Evolutionary conservation across 2,329 filamentous ascomycete species (phyloP).

Genomic region (Colletotrichum sansevieriae): DNA sequence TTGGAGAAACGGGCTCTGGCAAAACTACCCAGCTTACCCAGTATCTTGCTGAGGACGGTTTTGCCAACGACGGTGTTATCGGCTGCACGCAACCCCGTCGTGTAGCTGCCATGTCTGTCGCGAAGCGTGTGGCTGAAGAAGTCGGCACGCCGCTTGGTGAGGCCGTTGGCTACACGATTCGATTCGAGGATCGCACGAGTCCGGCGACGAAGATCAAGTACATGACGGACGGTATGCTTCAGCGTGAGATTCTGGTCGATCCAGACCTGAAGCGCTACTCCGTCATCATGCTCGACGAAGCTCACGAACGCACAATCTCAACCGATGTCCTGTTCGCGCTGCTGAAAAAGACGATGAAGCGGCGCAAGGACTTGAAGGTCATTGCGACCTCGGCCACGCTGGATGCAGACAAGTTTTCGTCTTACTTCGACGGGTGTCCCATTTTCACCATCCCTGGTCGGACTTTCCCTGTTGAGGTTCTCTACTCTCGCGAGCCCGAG

Average conservation of each 20-base stretch:
- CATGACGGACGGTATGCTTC: constrained; percentile 99
- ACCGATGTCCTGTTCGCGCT: constrained; percentile 96
- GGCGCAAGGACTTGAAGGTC: constrained; percentile 88
- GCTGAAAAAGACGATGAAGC: constrained; percentile 91
- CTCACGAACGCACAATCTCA: constrained; percentile 95
- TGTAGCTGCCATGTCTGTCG: constrained; percentile 97
- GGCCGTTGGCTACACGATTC: constrained; percentile 96
- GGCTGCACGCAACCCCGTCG: constrained; percentile 97
- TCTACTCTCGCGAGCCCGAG: constrained; percentile 95
- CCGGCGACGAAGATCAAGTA: constrained; percentile 96
- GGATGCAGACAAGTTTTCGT: constrained; percentile 96
- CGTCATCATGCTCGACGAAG: constrained; percentile 98
- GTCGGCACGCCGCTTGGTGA: constrained; percentile 91
- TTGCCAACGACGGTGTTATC: constrained; percentile 87
- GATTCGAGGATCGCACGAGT: constrained; percentile 94
- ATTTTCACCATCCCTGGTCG: constrained; percentile 97
- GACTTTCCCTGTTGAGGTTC: constrained; percentile 94
- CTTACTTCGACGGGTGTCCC: constrained; percentile 95
- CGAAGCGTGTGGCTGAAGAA: constrained; percentile 96
- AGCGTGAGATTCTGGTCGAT: constrained; percentile 94
- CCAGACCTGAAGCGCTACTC: constrained; percentile 91
- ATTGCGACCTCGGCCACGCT: constrained; percentile 98
- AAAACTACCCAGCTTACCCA: constrained; percentile 98
- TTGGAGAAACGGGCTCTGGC: constrained; percentile 96
- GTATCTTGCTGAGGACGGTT: constrained; percentile 93